phyloP scores from a whole-genome alignment of 1,284 basidiomycete genomes.

The Moesziomyces parantarcticus region DNA sequence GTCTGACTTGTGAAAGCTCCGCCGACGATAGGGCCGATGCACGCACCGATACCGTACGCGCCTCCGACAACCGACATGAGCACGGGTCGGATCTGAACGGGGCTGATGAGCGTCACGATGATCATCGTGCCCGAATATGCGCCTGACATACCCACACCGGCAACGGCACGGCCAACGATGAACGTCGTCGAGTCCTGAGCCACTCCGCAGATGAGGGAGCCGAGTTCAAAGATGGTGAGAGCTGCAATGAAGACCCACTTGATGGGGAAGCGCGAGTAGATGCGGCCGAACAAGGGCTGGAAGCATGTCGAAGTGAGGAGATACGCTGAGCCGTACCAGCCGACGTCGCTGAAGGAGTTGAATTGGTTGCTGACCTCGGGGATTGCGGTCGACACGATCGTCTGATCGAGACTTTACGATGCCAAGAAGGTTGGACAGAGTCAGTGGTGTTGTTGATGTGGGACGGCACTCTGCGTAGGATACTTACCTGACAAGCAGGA shows the following conservation, averaged over 20 bases:
- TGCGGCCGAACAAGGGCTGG: constrained; percentile 55
- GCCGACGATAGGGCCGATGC: constrained; percentile 42
- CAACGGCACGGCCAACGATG: constrained; percentile 58
- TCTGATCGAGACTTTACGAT: constrained; percentile 33
- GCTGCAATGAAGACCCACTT: constrained; percentile 49
- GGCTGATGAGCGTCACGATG: constrained; percentile 46
- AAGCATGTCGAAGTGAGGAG: constrained; percentile 56
- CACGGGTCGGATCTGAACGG: constrained; percentile 30
- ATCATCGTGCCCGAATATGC: constrained; percentile 52
- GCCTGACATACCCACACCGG: constrained; percentile 55
- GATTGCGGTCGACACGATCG: constrained; percentile 58
- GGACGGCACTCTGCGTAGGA: no score
- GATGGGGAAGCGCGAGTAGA: constrained; percentile 52
- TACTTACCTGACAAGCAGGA: no score
- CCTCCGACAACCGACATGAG: constrained; percentile 43
- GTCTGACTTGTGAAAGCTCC: constrained; percentile 53
- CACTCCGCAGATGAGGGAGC: constrained; percentile 56
- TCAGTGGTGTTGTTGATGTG: no score
- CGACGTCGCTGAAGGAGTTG: constrained; percentile 45
- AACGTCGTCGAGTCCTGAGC: constrained; percentile 49
- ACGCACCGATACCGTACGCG: constrained; percentile 47
- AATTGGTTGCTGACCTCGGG: constrained; percentile 55
- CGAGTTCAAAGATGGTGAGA: constrained; percentile 54
- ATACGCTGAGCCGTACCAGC: constrained; percentile 60
- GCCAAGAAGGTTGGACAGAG: no score